A percentile compares a stretch with the other conserved stretches of the same genome.
Evolutionary conservation across 176 grass and related monocot genomes (phyloP).

Genomic region (Hordeum marinum): DNA sequence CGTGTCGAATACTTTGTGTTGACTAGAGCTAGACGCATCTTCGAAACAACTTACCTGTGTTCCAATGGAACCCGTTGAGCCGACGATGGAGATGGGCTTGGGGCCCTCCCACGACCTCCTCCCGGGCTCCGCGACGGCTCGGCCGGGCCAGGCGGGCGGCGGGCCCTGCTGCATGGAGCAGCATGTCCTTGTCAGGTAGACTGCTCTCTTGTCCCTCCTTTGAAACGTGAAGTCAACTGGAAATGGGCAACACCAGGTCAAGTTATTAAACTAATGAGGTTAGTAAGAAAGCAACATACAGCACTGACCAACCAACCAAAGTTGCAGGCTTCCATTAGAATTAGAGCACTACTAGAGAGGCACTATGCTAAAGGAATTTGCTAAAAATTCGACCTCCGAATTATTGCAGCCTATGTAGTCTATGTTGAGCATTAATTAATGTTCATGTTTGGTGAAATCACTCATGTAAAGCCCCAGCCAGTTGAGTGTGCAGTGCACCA

Average conservation of each 20-base stretch:
- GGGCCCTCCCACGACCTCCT: conserved; percentile 69
- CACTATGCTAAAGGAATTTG: neutral
- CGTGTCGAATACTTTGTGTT: neutral
- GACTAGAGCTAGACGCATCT: neutral
- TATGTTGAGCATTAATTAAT: too few species aligned
- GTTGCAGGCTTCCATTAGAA: neutral
- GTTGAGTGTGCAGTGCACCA: neutral
- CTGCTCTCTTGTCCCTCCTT: conserved; percentile 50
- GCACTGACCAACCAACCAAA: neutral
- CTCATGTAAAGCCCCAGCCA: neutral
- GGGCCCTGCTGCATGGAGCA: conserved; percentile 66
- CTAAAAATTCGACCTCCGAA: neutral
- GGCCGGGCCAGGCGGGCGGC: conserved; percentile 85
- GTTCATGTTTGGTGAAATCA: neutral
- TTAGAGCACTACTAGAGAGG: neutral
- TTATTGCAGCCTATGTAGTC: neutral
- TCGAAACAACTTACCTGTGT: conserved; percentile 59
- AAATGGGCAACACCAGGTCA: conserved; percentile 1
- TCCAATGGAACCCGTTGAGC: conserved; percentile 93
- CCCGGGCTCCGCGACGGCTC: conserved; percentile 55
- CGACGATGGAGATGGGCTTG: conserved; percentile 91
- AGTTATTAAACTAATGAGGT: neutral
- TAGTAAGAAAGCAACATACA: neutral
- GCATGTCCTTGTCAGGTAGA: conserved; percentile 36
- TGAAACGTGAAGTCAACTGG: conserved; percentile 54